phyloP scores from a whole-genome alignment of 2,329 filamentous ascomycete genomes.

The Hypoxylon sp. region DNA sequence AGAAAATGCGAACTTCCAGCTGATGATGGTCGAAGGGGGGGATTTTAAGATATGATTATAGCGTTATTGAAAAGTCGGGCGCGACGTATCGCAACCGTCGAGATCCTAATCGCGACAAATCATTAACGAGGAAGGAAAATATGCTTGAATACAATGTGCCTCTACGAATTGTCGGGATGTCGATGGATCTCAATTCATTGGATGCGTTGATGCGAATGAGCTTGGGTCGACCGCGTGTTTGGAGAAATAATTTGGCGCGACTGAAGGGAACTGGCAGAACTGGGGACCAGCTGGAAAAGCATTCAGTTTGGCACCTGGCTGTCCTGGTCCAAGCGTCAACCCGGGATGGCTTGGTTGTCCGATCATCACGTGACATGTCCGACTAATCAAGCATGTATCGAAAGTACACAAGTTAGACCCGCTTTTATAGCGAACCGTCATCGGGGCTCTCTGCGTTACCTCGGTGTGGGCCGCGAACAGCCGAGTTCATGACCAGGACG shows the following conservation, averaged over 20 bases:
- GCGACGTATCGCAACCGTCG: constrained; percentile 42
- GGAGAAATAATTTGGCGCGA: constrained; percentile 56
- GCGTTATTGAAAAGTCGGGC: constrained; percentile 26
- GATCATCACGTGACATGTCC: constrained; percentile 19
- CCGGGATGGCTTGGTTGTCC: constrained; percentile 12
- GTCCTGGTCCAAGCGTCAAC: constrained; percentile 27
- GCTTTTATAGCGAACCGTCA: constrained; percentile 14
- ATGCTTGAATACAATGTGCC: constrained; percentile 27
- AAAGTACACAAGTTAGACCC: not conserved
- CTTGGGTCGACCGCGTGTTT: constrained; percentile 53
- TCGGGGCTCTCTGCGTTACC: constrained; percentile 22
- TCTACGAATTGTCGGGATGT: constrained; percentile 15
- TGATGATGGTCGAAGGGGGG: constrained; percentile 19
- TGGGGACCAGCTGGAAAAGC: constrained; percentile 31
- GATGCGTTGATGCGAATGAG: constrained; percentile 45
- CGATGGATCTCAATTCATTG: constrained; percentile 39
- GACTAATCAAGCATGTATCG: not conserved
- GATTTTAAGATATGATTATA: constrained; percentile 4
- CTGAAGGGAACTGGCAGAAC: constrained; percentile 29
- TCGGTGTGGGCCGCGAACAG: constrained; percentile 39
- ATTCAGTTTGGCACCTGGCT: constrained; percentile 32
- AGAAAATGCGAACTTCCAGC: constrained; percentile 30
- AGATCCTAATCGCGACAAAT: constrained; percentile 33
- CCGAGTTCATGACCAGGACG: constrained; percentile 35
- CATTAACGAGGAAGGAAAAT: constrained; percentile 39